Evolutionary conservation across 1,139 yeast species (phyloP), one percentile per base, ranked within the genome.

Genomic region (Pichia norvegensis): DNA sequence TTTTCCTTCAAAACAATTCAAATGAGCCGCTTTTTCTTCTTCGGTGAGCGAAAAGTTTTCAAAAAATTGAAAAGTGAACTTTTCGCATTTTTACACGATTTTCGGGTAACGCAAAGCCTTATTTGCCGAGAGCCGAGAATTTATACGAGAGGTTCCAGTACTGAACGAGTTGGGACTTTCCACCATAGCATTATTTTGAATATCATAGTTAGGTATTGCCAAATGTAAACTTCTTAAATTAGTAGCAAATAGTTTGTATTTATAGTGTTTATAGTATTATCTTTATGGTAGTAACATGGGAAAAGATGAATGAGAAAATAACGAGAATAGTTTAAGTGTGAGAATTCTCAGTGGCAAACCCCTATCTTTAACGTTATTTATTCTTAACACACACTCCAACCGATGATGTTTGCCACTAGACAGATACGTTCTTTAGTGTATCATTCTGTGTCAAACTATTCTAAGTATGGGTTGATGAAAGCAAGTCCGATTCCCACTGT

Each of bases 331-430:
- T 6, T 13, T 7, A 10, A n/a, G 6, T 33, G 20, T 19, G 23
- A 21, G 21, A 22, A 10, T 40, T 35, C 27, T 38, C 44, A 20
- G 27, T 31, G 35, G 35, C 35, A 31, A 31, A 31, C 35, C 29
- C 7, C 29, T 25, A 25, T 25, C 29, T 25, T 25, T 25, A 16
- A 16, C 20, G 35, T 31, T 31, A 16, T 31, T 31, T 16, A 16
- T 8, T n/a, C 19, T 16, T 10, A 27, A 4, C 31, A 27, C 31
- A 27, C 14, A 27, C 31, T 10, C 14, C 31, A 31, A 8, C 14
- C 6, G 14, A 29, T 29, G 21, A 31, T 31, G 35, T 17, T 31
- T 16, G 35, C 35, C 35, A 31, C 20, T 16, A 31, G 19, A 31
- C 35, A 31, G 35, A 17, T 31, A 31, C 19, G 20, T 3, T 16